Conservation (phyloP, 2,329 filamentous ascomycete species). For the Ophiostoma angusticollis region DNA sequence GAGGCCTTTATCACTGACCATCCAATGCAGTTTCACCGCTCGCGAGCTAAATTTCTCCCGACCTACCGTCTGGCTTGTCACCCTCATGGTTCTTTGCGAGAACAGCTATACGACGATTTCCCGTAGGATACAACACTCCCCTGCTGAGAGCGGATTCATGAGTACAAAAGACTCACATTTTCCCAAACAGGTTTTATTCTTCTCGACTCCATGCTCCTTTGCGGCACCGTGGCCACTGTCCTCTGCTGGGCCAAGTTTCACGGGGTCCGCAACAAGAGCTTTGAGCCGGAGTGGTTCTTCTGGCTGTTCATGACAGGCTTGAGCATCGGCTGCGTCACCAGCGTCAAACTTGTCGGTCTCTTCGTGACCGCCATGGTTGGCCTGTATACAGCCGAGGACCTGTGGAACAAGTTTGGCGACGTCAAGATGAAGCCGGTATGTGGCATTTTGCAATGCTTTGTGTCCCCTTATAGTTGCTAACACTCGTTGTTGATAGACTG, state of each 20-base stretch:
- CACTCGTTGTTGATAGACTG: slow-evolving; percentile 12
- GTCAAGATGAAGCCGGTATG: slow-evolving; percentile 73
- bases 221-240: slow-evolving; percentile 95
- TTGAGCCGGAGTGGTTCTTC: slow-evolving; percentile 81
- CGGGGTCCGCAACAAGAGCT: slow-evolving; percentile 70
- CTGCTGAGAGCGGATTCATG: neutral
- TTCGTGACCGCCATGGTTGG: slow-evolving; percentile 93
- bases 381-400: slow-evolving; percentile 87
- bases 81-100: slow-evolving; percentile 94
- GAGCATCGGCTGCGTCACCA: slow-evolving; percentile 95
- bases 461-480: too few relatives aligned
- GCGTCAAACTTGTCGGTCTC: slow-evolving; percentile 94
- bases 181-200: slow-evolving; percentile 58
- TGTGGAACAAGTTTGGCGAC: slow-evolving; percentile 97
- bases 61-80: slow-evolving; percentile 86
- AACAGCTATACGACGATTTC: slow-evolving; percentile 99
- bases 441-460: slow-evolving; percentile 15
- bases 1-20: neutral
- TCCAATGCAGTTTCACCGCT: slow-evolving; percentile 54
- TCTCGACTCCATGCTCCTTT: slow-evolving; percentile 95
- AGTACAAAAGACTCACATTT: neutral
- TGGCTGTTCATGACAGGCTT: slow-evolving; percentile 91
- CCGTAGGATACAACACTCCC: slow-evolving; percentile 28
- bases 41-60: slow-evolving; percentile 78
- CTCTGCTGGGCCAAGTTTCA: slow-evolving; percentile 98